Conservation (phyloP, 805 yeast genomes). For the Yarrowia hollandica region DNA sequence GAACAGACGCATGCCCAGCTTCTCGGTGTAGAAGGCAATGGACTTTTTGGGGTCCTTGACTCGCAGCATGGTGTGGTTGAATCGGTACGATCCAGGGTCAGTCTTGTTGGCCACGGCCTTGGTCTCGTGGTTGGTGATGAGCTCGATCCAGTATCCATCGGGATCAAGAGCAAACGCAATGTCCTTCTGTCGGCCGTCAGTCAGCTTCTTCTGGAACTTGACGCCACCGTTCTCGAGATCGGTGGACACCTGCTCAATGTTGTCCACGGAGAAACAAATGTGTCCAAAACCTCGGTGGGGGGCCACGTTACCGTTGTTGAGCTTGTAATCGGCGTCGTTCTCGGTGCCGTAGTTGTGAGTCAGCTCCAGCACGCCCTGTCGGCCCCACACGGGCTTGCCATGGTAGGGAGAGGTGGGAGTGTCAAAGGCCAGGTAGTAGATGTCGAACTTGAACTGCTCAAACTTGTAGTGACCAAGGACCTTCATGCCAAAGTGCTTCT, state of each 20-base stretch:
- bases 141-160: constrained; percentile 95
- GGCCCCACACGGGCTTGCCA: constrained; percentile 43
- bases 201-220: constrained; percentile 73
- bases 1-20: constrained; percentile 76
- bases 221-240: constrained; percentile 63
- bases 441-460: constrained; percentile 57
- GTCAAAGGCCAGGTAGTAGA: constrained; percentile 67
- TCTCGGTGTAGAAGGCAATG: constrained; percentile 72
- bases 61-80: constrained; percentile 92
- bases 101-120: constrained; percentile 41
- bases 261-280: constrained; percentile 82
- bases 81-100: constrained; percentile 47
- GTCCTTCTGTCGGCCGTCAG: constrained; percentile 88
- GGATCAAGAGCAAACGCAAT: constrained; percentile 96
- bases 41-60: constrained; percentile 80
- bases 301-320: constrained; percentile 80
- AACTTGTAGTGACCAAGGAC: constrained; percentile 54
- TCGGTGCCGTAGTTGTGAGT: constrained; percentile 79
- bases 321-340: constrained; percentile 52
- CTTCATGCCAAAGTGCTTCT: constrained; percentile 70
- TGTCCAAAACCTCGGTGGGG: constrained; percentile 94
- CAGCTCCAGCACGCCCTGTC: constrained; percentile 77
- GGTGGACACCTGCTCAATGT: constrained; percentile 63
- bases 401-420: constrained; percentile 46
- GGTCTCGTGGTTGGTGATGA: constrained; percentile 58